phyloP scores from a whole-genome alignment of 352 stramenopile genomes.

The Plasmopara muralis region DNA sequence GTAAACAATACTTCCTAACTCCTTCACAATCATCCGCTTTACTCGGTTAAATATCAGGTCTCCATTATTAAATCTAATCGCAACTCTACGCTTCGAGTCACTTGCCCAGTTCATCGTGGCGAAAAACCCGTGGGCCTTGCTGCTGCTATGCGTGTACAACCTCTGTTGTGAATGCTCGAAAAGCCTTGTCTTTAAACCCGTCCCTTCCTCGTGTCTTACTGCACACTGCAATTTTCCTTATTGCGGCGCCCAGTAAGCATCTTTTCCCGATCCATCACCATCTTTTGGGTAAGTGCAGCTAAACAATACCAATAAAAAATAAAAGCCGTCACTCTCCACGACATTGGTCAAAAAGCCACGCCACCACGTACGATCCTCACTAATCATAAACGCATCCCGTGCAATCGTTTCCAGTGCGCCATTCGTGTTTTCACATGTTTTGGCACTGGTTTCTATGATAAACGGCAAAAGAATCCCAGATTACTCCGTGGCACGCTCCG shows the following conservation, averaged over 20 bases:
- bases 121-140: background rate
- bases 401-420: slow-evolving; percentile 82
- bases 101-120: background rate
- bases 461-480: slow-evolving; percentile 9
- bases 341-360: background rate
- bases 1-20: slow-evolving; percentile 1
- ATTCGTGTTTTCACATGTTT: slow-evolving; percentile 85
- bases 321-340: background rate
- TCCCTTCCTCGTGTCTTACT: slow-evolving; percentile 22
- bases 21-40: background rate
- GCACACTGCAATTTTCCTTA: slow-evolving; percentile 80
- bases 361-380: slow-evolving; percentile 66
- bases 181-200: slow-evolving; percentile 27
- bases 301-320: slow-evolving; percentile 6
- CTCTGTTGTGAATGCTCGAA: slow-evolving; percentile 33
- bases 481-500: too few relatives aligned
- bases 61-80: background rate
- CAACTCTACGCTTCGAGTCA: background rate
- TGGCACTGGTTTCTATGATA: slow-evolving; percentile 86
- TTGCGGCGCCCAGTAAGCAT: slow-evolving; percentile 57
- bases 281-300: slow-evolving; percentile 75
- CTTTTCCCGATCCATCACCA: slow-evolving; percentile 74
- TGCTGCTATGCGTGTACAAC: slow-evolving; percentile 30
- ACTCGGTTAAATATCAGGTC: slow-evolving; percentile 25
- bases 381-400: slow-evolving; percentile 80